These are phyloP conservation scores for Elongisporangium undulatum DNA, from an alignment of 352 stramenopile species.

Conservation along the genomic window DNA sequence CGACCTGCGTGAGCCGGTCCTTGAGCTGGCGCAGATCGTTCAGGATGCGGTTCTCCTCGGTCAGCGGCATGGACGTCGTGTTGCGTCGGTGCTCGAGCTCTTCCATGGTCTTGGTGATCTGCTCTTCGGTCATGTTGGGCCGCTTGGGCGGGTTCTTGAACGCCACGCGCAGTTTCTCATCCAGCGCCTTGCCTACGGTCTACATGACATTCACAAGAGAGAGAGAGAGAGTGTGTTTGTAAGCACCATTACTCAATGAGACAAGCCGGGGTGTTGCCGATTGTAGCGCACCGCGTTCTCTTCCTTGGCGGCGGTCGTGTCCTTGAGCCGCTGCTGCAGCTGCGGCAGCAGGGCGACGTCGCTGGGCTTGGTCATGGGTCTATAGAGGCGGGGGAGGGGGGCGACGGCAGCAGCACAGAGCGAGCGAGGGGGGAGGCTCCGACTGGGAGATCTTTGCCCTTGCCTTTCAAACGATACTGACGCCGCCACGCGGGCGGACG, in stretches of 20 bases:
- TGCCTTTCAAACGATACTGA: background rate
- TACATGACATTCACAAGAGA: constrained; percentile 1
- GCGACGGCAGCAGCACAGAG: background rate
- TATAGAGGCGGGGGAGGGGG: background rate
- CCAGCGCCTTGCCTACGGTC: constrained; percentile 52
- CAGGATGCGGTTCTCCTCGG: constrained; percentile 68
- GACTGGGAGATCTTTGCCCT: background rate
- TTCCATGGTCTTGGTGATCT: constrained; percentile 52
- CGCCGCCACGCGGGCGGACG: background rate
- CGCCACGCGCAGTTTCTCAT: constrained; percentile 64
- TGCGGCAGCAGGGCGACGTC: constrained; percentile 46
- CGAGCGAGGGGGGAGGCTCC: background rate
- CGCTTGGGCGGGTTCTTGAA: constrained; percentile 70
- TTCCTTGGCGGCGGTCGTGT: constrained; percentile 25
- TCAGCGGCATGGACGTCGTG: constrained; percentile 70
- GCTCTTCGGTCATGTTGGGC: constrained; percentile 41
- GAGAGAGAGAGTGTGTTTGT: background rate
- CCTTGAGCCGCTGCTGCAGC: constrained; percentile 45
- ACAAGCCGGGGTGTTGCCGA: background rate
- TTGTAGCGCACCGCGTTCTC: constrained; percentile 33
- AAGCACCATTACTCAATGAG: background rate
- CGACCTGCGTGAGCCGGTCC: constrained; percentile 45
- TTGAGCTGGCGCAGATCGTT: constrained; percentile 63
- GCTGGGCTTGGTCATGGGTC: constrained; percentile 26
- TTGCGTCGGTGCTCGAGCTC: constrained; percentile 53